Base-by-base conservation (phyloP, 345 rosid species). In the Acer yangbiense region DNA sequence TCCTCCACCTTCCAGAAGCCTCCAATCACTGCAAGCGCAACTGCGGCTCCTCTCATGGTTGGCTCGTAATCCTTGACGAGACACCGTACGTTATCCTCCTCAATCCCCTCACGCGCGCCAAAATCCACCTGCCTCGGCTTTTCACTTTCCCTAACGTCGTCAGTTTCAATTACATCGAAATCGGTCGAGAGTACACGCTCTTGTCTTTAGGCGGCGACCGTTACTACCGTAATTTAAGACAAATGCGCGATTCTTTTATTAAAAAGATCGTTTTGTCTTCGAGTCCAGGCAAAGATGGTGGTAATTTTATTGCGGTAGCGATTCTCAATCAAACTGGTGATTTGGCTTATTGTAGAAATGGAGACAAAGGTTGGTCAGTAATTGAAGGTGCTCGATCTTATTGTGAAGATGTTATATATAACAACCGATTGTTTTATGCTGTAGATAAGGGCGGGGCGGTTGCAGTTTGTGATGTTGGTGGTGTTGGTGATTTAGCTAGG, bases 31-130 rank as follows among this genome's bases (percentile, higher is more conserved):
- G 55, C 74, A 78, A 74, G 16, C 89, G 91, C 81, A 84, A 66
- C 69, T 83, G 90, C 72, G 89, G 92, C 55, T 90, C 94, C 44
- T 90, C 91, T 73, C 83, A 86, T 73, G 92, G 92, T 73, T 90
- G 92, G 91, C 82, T 89, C 68, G 48, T 79, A 1, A 62, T 89
- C 75, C 86, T 89, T 74, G 91, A 88, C 63, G 89, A 87, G 39
- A 63, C 86, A 29, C 94, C 91, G 0, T 2, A 68, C 6, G 12
- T 90, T 46, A 70, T 77, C 71, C 88, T 86, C 72, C 62, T 86
- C 7, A 91, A 89, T 70, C 92, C 92, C 1, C 74, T 91, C 65
- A 69, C 91, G 21, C 70, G 86, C 7, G 77, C 83, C 75, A 84
- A 84, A 64, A 18, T 81, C 71, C 20, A 50, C 54, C 80, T 90